Percentiles rank a stretch among this genome's conserved stretches.
Evolutionary conservation across 2,329 filamentous ascomycete species (phyloP).

Genomic region (Monilinia polystroma): DNA sequence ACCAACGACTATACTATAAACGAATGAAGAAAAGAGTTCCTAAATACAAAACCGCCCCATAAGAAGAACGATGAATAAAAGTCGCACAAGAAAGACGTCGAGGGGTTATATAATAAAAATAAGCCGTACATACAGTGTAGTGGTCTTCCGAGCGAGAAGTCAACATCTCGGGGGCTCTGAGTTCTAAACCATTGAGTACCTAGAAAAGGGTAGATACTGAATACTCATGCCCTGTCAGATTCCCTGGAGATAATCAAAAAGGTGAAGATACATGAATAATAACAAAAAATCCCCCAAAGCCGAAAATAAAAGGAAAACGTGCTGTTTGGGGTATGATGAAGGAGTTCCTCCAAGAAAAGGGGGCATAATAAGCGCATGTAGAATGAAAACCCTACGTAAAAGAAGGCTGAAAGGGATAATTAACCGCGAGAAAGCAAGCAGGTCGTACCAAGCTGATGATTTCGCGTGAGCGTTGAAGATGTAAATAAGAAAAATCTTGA

Average conservation of each 20-base stretch:
- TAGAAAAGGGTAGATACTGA: neutral
- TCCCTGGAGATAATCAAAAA: neutral
- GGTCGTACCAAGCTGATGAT: neutral
- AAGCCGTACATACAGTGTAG: slow-evolving; percentile 1
- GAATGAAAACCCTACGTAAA: neutral
- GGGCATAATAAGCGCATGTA: neutral
- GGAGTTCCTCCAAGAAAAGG: neutral
- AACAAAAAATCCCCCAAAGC: neutral
- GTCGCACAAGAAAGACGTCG: slow-evolving; percentile 22
- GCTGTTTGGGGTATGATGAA: slow-evolving; percentile 15
- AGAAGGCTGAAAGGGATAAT: neutral
- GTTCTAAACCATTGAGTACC: neutral
- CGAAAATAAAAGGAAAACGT: slow-evolving; percentile 14
- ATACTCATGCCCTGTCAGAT: neutral
- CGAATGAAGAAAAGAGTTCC: neutral
- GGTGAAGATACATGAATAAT: neutral
- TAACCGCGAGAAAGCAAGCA: slow-evolving; percentile 7
- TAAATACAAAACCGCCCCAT: slow-evolving; percentile 10
- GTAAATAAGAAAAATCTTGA: slow-evolving; percentile 1
- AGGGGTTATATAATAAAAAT: slow-evolving; percentile 7
- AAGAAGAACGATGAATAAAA: slow-evolving; percentile 13
- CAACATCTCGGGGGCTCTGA: neutral
- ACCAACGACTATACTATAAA: neutral
- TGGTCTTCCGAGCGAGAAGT: neutral
- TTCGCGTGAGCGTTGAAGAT: slow-evolving; percentile 22